Conservation (phyloP, 148 eudicot genomes). For the Vaccinium vitisidaea region DNA sequence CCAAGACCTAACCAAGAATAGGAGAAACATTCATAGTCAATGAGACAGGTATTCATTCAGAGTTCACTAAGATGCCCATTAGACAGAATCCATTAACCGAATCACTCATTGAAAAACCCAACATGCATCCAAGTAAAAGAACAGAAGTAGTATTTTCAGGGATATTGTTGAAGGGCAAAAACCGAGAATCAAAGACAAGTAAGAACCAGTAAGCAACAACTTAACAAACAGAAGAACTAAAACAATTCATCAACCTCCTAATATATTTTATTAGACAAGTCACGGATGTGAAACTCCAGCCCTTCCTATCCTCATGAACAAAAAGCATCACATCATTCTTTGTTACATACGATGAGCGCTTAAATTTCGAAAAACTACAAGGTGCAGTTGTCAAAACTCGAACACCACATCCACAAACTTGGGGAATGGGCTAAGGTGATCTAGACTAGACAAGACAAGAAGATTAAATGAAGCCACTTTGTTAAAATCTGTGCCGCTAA, state of each 20-base stretch:
- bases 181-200: background rate
- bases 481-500: background rate
- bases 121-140: background rate
- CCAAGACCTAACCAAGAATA: conserved; percentile 31
- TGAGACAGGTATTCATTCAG: background rate
- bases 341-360: background rate
- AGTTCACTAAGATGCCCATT: background rate
- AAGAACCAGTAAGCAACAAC: background rate
- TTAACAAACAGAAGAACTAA: background rate
- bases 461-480: background rate
- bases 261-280: background rate
- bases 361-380: background rate
- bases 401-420: background rate
- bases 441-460: background rate
- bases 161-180: background rate
- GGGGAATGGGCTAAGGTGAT: background rate
- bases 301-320: background rate
- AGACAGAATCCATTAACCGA: background rate
- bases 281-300: background rate
- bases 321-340: background rate
- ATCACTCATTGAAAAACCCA: background rate
- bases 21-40: background rate
- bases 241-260: background rate
- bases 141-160: background rate
- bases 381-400: background rate